phyloP scores from a whole-genome alignment of 139 green algal species.

The Chlamydomonas incerta region DNA sequence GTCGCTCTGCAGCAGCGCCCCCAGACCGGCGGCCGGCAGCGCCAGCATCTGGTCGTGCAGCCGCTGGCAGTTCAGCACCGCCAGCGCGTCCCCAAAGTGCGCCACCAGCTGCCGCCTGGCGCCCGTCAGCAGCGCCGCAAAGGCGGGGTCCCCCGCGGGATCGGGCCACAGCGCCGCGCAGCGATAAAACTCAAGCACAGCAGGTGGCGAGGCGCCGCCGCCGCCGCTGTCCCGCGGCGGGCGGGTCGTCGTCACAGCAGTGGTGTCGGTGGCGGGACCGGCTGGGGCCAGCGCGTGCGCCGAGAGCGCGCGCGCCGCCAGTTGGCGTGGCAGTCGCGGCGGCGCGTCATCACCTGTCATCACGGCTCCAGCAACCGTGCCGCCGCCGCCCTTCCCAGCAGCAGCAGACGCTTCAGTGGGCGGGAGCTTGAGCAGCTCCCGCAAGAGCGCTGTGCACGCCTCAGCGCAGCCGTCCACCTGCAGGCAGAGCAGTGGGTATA shows the following conservation, averaged over 20 bases:
- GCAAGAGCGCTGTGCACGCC: not conserved
- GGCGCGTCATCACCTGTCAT: no score
- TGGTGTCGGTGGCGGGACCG: no score
- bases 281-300: no score
- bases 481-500: no score
- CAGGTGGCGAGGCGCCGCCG: not conserved
- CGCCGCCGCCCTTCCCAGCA: no score
- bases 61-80: not conserved
- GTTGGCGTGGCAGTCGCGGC: not conserved
- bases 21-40: not conserved
- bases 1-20: conserved; percentile 21
- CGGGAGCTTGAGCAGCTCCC: no score
- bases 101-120: not conserved
- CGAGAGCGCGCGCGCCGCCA: not conserved
- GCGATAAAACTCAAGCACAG: conserved; percentile 13
- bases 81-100: conserved; percentile 4
- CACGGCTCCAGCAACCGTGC: no score
- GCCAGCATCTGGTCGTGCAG: not conserved
- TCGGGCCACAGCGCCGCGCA: not conserved
- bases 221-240: no score
- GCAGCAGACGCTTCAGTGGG: no score
- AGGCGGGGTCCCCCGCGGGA: not conserved
- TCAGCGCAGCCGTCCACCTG: not conserved
- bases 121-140: not conserved
- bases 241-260: no score